Evolutionary conservation across 2,329 filamentous ascomycete genomes (phyloP), one percentile per base, ranked within the genome.

Genomic region (Aureobasidium melanogenum): DNA sequence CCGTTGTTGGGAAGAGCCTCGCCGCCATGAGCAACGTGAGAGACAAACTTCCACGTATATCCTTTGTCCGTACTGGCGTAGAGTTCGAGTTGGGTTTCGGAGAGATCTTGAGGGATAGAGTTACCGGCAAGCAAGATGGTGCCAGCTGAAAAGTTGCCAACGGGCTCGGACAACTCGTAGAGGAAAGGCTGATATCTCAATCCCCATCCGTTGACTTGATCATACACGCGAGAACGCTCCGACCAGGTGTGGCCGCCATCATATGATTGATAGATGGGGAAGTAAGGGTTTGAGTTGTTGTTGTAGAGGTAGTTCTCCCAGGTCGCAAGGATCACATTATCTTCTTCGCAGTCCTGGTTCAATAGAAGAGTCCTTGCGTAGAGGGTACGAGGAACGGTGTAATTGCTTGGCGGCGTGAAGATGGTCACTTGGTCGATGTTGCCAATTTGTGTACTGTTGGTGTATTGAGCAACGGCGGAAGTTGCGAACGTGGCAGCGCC

Each of bases 101-200:
- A 84, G 30, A 88, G 76, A 70, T 88, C 66, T 41, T 72, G 76
- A 0, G 82, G 82, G 47, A 85, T 85, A 30, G 82, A 82, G 64
- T 80, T 86, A 1, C 84, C 85, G 0, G 85, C 79, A 8, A 81
- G 71, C 10, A 90, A 76, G 22, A 91, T 74, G 0, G 86, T 89
- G 2, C 86, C 88, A 4, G 79, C 80, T 1, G 78, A 73, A 68
- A 80, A 88, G 1, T 77, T 75, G 19, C 81, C 87, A 54, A 89
- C 76, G 3, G 74, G 70, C 44, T 80, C 74, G 0, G 84, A 81
- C 3, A 90, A 79, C 65, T 84, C 79, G 67, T 87, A 88, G 15
- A 90, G 75, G 70, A 83, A 82, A 0, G 88, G 88, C 67, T 90
- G 88, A 67, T 88, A 88, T 32, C 85, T 80, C 59, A 88, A 70